Percentiles rank a stretch among this genome's conserved stretches.
These are phyloP conservation scores for Dictyostelium firmibasis DNA, from an alignment of 78 protist species.

Conservation along the genomic window DNA sequence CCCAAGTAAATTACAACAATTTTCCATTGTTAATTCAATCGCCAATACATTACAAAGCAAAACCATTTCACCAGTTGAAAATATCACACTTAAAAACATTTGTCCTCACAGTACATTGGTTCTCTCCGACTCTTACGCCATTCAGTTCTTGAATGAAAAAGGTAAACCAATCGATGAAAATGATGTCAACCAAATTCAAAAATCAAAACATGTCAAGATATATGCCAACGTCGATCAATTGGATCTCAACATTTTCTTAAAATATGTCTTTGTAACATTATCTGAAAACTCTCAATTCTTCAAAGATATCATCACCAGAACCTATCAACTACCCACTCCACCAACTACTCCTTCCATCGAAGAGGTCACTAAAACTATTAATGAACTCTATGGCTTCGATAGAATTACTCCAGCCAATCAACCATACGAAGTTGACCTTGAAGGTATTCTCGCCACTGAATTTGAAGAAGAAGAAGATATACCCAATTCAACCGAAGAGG, in stretches of 20 bases:
- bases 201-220: neutral
- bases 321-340: neutral
- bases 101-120: neutral
- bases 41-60: neutral
- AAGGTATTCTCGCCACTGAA: neutral
- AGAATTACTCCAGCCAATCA: neutral
- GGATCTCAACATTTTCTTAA: neutral
- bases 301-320: neutral
- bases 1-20: neutral
- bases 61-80: neutral
- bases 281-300: neutral
- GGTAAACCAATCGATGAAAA: neutral
- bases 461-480: neutral
- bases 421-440: neutral
- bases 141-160: neutral
- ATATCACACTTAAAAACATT: neutral
- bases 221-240: neutral
- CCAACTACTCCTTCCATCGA: neutral
- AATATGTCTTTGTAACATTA: neutral
- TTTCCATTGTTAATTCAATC: neutral
- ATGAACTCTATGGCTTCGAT: neutral
- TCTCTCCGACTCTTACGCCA: neutral
- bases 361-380: neutral
- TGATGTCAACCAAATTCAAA: neutral
- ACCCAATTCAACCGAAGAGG: too few species aligned